Evolutionary conservation across 1,139 yeast species (phyloP).

Genomic region (Kodamaea suecica): DNA sequence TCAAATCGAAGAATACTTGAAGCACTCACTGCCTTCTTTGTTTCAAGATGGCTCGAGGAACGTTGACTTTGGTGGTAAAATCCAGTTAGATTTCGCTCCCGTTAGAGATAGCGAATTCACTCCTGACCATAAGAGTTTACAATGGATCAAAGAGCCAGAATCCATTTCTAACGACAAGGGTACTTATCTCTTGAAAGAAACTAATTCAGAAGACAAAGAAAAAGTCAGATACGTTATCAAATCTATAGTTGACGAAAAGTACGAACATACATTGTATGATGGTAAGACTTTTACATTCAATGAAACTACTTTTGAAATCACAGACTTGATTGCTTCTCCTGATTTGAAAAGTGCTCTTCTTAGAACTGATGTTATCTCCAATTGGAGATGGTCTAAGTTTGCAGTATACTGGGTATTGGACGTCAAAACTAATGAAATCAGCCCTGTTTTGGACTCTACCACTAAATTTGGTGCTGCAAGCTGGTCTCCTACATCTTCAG

Average conservation of each 20-base stretch:
- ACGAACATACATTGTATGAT: constrained; percentile 45
- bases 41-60: constrained; percentile 8
- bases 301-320: constrained; percentile 44
- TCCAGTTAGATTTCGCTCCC: constrained; percentile 29
- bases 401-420: constrained; percentile 41
- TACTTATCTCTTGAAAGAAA: constrained; percentile 46
- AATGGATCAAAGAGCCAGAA: constrained; percentile 61
- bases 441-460: constrained; percentile 16
- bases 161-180: constrained; percentile 47
- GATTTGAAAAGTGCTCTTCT: constrained; percentile 56
- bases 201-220: constrained; percentile 18
- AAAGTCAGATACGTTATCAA: constrained; percentile 39
- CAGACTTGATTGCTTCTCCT: constrained; percentile 59
- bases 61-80: constrained; percentile 21
- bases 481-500: constrained; percentile 35
- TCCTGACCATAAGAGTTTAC: constrained; percentile 51
- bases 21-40: constrained; percentile 11
- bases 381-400: constrained; percentile 44
- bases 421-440: constrained; percentile 14
- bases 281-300: constrained; percentile 44
- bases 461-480: constrained; percentile 19
- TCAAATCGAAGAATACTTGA: constrained; percentile 10
- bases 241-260: constrained; percentile 49
- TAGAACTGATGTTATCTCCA: constrained; percentile 48
- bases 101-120: constrained; percentile 50